phyloP scores from a whole-genome alignment of 1,284 basidiomycete genomes.

The Flammula alnicola region DNA sequence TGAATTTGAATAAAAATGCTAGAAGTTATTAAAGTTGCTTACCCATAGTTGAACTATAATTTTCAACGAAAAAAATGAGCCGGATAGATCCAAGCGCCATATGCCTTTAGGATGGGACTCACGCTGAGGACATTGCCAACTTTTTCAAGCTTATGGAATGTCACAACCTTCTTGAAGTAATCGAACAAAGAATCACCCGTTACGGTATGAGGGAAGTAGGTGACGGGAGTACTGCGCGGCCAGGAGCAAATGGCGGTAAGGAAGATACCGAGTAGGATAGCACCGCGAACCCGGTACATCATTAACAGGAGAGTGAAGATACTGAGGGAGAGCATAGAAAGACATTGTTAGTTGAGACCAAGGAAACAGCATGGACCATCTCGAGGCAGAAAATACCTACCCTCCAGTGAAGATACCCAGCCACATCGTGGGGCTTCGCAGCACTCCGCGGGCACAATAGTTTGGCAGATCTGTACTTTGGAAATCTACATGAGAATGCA shows the following conservation, averaged over 20 bases:
- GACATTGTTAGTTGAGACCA: too few species aligned
- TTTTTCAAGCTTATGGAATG: constrained; percentile 69
- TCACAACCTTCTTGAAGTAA: constrained; percentile 88
- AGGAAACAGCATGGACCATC: too few species aligned
- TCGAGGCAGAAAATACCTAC: too few species aligned
- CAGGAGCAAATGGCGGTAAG: constrained; percentile 88
- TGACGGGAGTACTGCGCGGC: constrained; percentile 82
- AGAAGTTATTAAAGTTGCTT: constrained; percentile 8
- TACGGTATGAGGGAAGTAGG: constrained; percentile 79
- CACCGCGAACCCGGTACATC: constrained; percentile 86
- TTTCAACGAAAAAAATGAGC: too few species aligned
- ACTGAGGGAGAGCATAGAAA: too few species aligned
- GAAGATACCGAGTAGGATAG: constrained; percentile 84
- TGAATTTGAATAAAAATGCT: neutral
- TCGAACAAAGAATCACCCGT: constrained; percentile 77
- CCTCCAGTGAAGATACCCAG: constrained; percentile 89
- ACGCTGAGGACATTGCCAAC: constrained; percentile 70
- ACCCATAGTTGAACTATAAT: constrained; percentile 55
- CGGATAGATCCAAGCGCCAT: too few species aligned
- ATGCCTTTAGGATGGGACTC: too few species aligned
- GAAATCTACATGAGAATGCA: neutral
- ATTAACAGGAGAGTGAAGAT: constrained; percentile 80
- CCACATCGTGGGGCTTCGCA: constrained; percentile 84
- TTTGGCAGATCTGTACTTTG: constrained; percentile 48
- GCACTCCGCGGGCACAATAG: constrained; percentile 71